Evolutionary conservation across 352 stramenopile species (phyloP).

Genomic region (Phytophthora brassicae): DNA sequence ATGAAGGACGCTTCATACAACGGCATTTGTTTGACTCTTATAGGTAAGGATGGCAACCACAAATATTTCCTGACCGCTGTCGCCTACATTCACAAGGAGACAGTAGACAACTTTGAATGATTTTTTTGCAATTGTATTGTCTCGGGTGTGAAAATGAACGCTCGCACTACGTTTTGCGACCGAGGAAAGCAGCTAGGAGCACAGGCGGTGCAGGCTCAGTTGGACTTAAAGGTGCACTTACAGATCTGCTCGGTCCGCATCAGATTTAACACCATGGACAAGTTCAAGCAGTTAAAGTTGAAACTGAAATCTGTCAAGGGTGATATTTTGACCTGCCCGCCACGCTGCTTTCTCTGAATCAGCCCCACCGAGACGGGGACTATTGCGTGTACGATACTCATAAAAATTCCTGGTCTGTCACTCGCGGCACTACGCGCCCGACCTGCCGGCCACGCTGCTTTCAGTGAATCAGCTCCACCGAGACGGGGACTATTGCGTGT

Average conservation of each 20-base stretch:
- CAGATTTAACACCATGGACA: conserved; percentile 14
- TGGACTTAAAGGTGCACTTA: conserved; percentile 1
- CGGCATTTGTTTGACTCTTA: conserved; percentile 3
- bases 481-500: no score
- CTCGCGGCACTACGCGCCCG: no score
- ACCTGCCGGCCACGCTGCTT: no score
- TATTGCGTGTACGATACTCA: no score
- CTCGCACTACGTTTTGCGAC: background rate
- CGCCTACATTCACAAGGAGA: conserved; percentile 4
- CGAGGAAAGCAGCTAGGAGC: conserved; percentile 2
- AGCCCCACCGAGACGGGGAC: no score
- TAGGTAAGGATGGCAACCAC: conserved; percentile 11
- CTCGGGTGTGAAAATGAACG: background rate
- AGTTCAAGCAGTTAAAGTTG: conserved; percentile 6
- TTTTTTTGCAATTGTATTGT: conserved; percentile 16
- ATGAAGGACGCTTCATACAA: conserved; percentile 15
- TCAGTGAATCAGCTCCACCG: no score
- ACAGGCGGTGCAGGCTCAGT: background rate
- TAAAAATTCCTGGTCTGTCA: no score
- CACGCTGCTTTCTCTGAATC: no score
- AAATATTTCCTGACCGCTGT: conserved; percentile 2
- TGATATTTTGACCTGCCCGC: background rate
- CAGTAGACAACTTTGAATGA: conserved; percentile 12
- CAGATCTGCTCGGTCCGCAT: conserved; percentile 10
- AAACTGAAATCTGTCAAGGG: conserved; percentile 4